These are phyloP conservation scores for Trifolium fragiferum DNA, from an alignment of 306 rosid species.

Conservation along the genomic window DNA sequence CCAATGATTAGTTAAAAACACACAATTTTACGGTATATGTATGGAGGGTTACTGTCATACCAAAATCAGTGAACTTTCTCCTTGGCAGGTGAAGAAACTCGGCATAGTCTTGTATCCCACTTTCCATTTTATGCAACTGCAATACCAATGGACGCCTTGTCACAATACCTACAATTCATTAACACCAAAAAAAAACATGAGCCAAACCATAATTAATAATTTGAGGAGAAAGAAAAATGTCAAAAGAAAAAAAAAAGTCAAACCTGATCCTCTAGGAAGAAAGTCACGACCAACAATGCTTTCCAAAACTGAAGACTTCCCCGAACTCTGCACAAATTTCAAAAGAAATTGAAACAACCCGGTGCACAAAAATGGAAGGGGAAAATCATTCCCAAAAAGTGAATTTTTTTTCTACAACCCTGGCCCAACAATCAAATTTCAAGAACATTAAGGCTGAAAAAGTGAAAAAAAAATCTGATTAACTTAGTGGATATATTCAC, in stretches of 20 bases:
- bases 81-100: conserved; percentile 90
- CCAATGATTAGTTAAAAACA: background rate
- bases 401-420: background rate
- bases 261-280: conserved; percentile 99
- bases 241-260: background rate
- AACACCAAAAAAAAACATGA: conserved; percentile 2
- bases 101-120: conserved; percentile 81
- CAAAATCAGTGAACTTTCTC: conserved; percentile 75
- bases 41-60: conserved; percentile 47
- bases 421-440: background rate
- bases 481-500: no score
- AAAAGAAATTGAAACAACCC: conserved; percentile 5
- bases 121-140: conserved; percentile 89
- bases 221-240: background rate
- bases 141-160: conserved; percentile 92
- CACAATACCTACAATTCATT: conserved; percentile 76
- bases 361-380: background rate
- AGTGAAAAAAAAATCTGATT: no score
- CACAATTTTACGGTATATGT: background rate
- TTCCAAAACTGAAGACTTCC: conserved; percentile 96
- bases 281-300: conserved; percentile 98
- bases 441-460: conserved; percentile 5
- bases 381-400: background rate
- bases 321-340: conserved; percentile 75
- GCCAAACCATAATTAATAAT: background rate